Evolutionary conservation across 805 yeast species (phyloP).

Genomic region (Brettanomyces sp.): DNA sequence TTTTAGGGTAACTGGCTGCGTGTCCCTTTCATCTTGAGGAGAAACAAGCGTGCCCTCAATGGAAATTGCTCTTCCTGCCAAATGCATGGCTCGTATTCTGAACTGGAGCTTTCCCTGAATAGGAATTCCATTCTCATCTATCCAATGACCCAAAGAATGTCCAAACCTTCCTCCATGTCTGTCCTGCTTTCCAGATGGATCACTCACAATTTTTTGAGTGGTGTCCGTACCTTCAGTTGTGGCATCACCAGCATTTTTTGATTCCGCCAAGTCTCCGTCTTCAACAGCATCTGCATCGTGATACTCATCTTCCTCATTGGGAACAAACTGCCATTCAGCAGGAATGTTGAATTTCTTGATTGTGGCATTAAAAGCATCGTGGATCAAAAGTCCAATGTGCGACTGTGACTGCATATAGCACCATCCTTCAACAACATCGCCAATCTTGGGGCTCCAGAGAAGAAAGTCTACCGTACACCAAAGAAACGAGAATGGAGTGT

Average conservation of each 20-base stretch:
- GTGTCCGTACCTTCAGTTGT: neutral
- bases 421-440: conserved; percentile 80
- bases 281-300: conserved; percentile 2
- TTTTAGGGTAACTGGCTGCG: conserved; percentile 40
- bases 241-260: conserved; percentile 9
- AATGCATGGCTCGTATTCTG: conserved; percentile 61
- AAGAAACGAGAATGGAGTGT: conserved; percentile 78
- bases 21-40: conserved; percentile 47
- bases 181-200: neutral
- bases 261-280: neutral
- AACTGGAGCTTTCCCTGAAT: conserved; percentile 79
- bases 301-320: conserved; percentile 60
- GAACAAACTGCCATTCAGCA: conserved; percentile 74
- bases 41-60: conserved; percentile 77
- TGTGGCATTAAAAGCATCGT: conserved; percentile 92
- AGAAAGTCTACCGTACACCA: conserved; percentile 82
- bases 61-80: conserved; percentile 74
- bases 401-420: conserved; percentile 87
- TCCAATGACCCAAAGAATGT: conserved; percentile 77
- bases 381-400: conserved; percentile 83
- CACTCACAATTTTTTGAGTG: neutral
- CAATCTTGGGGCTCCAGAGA: conserved; percentile 86
- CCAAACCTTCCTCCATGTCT: conserved; percentile 2
- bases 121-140: conserved; percentile 60
- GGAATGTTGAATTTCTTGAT: conserved; percentile 83